phyloP scores from a whole-genome alignment of 2,329 filamentous ascomycete species.

The Aschersonia sp. region DNA sequence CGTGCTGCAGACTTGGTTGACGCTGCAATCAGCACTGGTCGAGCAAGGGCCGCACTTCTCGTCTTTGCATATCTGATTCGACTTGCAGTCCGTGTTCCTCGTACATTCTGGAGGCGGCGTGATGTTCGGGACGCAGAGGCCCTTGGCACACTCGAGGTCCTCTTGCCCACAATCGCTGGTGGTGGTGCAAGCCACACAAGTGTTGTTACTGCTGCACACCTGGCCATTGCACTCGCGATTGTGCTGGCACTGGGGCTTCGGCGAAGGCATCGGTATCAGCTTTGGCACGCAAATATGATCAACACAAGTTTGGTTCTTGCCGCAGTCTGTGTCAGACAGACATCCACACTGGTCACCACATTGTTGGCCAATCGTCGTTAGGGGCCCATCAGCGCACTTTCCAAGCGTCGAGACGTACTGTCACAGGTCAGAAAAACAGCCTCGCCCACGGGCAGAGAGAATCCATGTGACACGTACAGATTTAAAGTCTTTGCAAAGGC shows the following conservation, averaged over 20 bases:
- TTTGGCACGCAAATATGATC: conserved; percentile 1
- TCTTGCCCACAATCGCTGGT: conserved; percentile 1
- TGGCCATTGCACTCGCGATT: conserved; percentile 4
- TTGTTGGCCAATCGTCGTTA: conserved; percentile 1
- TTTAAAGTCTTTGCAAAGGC: conserved; percentile 3
- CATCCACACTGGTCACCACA: conserved; percentile 4
- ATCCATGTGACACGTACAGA: background rate
- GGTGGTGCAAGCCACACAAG: conserved; percentile 2
- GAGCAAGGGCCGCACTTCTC: conserved; percentile 4
- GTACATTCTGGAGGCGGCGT: conserved; percentile 3
- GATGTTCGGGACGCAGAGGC: conserved; percentile 2
- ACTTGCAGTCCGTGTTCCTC: conserved; percentile 5
- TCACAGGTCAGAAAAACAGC: background rate
- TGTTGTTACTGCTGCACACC: conserved; percentile 3
- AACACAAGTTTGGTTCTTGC: conserved; percentile 1
- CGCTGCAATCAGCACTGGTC: conserved; percentile 2
- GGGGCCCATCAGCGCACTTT: conserved; percentile 2
- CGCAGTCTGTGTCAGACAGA: conserved; percentile 2
- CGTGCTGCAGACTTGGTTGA: conserved; percentile 2
- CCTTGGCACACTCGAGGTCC: conserved; percentile 2
- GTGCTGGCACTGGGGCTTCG: conserved; percentile 1
- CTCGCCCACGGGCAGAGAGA: background rate
- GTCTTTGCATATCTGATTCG: conserved; percentile 4
- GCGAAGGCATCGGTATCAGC: background rate
- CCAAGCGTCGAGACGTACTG: conserved; percentile 4